Conservation (phyloP, 75 land plant genomes). For the Isoetes taiwanensis region DNA sequence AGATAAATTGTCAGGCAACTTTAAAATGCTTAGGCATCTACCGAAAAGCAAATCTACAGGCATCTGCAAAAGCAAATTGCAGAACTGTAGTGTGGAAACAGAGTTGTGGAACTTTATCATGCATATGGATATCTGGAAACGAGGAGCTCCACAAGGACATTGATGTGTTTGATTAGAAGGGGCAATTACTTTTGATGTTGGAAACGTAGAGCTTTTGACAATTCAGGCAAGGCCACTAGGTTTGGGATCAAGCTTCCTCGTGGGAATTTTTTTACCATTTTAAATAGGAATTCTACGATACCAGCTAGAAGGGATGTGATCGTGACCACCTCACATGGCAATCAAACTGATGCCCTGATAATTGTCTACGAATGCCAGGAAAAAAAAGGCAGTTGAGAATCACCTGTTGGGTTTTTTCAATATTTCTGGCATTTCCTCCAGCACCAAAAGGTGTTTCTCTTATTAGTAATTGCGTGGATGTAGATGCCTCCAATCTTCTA, state of each 20-base stretch:
- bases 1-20: too few relatives aligned
- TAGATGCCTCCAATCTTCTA: slow-evolving; percentile 50
- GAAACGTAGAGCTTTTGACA: slow-evolving; percentile 43
- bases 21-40: too few relatives aligned
- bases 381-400: slow-evolving; percentile 24
- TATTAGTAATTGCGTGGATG: slow-evolving; percentile 53
- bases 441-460: slow-evolving; percentile 38
- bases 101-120: too few relatives aligned
- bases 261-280: slow-evolving; percentile 27
- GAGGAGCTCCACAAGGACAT: too few relatives aligned
- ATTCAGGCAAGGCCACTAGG: slow-evolving; percentile 48
- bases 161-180: too few relatives aligned
- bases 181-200: slow-evolving; percentile 39
- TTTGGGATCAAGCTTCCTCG: slow-evolving; percentile 34
- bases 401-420: slow-evolving; percentile 58
- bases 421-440: slow-evolving; percentile 40
- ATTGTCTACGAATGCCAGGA: slow-evolving; percentile 56
- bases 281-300: slow-evolving; percentile 35
- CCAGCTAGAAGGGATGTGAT: slow-evolving; percentile 40
- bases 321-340: slow-evolving; percentile 42
- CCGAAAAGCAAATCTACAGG: too few relatives aligned
- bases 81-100: too few relatives aligned
- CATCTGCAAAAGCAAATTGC: too few relatives aligned
- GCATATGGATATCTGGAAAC: too few relatives aligned
- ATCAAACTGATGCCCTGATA: slow-evolving; percentile 37